Percentiles rank a stretch among this genome's conserved stretches.
Conservation (phyloP, 164 flowering plant species). For the Stephania yunnanensis region DNA sequence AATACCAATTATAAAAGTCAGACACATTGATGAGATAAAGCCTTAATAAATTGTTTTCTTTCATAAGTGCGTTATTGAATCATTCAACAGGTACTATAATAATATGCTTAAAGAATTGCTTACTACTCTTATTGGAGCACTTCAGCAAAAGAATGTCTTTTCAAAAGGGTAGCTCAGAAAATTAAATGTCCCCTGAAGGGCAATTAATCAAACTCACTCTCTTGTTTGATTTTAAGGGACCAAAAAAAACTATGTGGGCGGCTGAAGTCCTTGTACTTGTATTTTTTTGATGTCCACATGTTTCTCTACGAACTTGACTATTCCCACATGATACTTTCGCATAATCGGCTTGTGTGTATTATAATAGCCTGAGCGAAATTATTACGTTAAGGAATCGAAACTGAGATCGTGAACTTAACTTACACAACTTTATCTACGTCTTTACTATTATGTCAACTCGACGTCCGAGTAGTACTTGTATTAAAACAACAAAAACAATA, state of each 20-base stretch:
- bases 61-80: neutral
- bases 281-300: neutral
- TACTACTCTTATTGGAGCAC: neutral
- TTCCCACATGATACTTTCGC: no score
- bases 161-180: neutral
- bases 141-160: neutral
- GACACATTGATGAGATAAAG: neutral
- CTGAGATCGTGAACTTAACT: no score
- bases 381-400: no score
- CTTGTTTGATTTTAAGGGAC: neutral
- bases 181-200: neutral
- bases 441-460: no score
- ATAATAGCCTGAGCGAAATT: no score
- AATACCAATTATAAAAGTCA: neutral
- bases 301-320: no score
- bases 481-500: no score
- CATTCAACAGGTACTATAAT: neutral
- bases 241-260: neutral
- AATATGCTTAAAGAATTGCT: neutral
- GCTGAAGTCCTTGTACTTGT: neutral
- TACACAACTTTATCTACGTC: no score
- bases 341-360: no score
- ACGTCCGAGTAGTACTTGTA: no score
- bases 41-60: neutral
- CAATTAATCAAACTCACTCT: neutral